phyloP scores from a whole-genome alignment of 805 yeast species.

The Myxozyma udenii region DNA sequence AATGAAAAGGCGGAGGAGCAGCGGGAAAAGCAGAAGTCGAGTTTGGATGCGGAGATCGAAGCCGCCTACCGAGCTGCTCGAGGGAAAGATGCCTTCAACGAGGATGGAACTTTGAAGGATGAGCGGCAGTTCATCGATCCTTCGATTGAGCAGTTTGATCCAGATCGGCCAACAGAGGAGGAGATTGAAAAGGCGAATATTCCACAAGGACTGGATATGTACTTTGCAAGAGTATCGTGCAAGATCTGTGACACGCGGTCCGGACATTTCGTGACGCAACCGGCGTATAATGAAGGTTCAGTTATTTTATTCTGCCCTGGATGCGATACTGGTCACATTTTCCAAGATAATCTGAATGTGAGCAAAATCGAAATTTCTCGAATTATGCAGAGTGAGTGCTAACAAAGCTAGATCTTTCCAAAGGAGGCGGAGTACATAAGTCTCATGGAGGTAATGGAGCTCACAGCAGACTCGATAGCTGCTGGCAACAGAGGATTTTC shows the following conservation, averaged over 20 bases:
- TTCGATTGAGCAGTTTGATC: conserved; percentile 8
- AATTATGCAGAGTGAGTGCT: too few relatives aligned
- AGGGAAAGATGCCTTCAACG: neutral
- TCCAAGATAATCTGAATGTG: conserved; percentile 16
- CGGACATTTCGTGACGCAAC: conserved; percentile 19
- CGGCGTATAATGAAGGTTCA: conserved; percentile 23
- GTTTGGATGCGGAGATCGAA: conserved; percentile 1
- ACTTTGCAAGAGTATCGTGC: conserved; percentile 11
- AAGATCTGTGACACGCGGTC: conserved; percentile 12
- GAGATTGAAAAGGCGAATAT: conserved; percentile 17
- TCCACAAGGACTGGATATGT: conserved; percentile 9
- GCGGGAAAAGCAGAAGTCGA: too few relatives aligned
- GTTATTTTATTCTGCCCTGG: conserved; percentile 13
- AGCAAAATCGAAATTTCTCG: too few relatives aligned
- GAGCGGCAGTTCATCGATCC: neutral
- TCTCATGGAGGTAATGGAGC: conserved; percentile 11
- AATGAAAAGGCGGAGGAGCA: too few relatives aligned
- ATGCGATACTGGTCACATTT: conserved; percentile 10
- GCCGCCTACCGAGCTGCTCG: conserved; percentile 4
- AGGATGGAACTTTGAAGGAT: neutral
- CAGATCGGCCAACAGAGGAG: conserved; percentile 24
- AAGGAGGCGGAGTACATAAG: conserved; percentile 1
- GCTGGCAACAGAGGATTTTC: conserved; percentile 11
- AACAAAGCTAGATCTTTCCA: conserved; percentile 6
- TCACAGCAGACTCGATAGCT: conserved; percentile 5